Evolutionary conservation across 108 stramenopile species (phyloP), one percentile per base, ranked within the genome.

Genomic region (Discostella pseudostelligera): DNA sequence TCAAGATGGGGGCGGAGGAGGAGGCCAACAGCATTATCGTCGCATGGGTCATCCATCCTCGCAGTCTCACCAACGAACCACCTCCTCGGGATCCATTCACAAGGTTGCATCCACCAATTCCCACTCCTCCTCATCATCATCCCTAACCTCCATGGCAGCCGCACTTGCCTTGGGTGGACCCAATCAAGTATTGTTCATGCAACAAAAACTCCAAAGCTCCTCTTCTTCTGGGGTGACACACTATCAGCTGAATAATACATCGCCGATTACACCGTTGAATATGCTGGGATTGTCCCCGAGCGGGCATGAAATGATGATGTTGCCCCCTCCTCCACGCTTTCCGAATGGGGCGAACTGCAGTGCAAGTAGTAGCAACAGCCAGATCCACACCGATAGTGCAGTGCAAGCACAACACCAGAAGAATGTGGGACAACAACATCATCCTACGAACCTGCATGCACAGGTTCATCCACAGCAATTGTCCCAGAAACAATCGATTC

Each of bases 191-290:
- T 56, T 64, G 56, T 51, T 58, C 46, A 76, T 76, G 45, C 74
- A 76, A n/a, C 67, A 69, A 47, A 56, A 76, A 46, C 48, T 76
- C 13, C 72, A 74, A 64, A 56, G 42, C 16, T 51, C 62, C 12
- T 62, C 63, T 54, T 26, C 24, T 28, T n/a, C 28, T 25, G 28
- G 25, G 28, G 24, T 20, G 55, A 46, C 43, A 55, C 26, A 44
- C 20, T 53, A 32, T 37, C 74, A 67, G 40, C 37, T 35, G 21
- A 56, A 58, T 46, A 68, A 37, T 42, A 49, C 56, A 11, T 84
- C 85, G 43, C 90, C 90, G 10, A 74, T 92, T n/a, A 87, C 87
- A 25, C 87, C 90, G 17, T 71, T 88, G 6, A 72, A 76, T 17
- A 77, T 85, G 76, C 69, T 88, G 68, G 84, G 86, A 39, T 21